Evolutionary conservation across 1,284 basidiomycete species (phyloP), one percentile per base, ranked within the genome.

Genomic region (Cutaneotrichosporon cavernicola): DNA sequence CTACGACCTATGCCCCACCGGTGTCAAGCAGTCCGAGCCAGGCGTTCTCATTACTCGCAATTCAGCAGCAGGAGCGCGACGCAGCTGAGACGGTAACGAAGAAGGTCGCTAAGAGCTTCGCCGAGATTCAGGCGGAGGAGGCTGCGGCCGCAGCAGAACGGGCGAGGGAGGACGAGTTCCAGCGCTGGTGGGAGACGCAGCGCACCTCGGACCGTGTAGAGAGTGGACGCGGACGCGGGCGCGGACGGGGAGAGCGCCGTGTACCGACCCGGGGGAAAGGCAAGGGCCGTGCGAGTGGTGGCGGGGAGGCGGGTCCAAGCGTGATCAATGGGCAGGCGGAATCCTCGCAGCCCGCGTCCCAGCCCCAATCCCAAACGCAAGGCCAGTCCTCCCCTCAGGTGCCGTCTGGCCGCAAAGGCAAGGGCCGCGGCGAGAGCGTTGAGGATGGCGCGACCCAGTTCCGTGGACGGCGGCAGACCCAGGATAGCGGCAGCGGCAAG

Each of bases 91-190:
- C 76, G 70, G 65, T 78, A 1, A 73, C 77, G 10, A 85, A 84
- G 69, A 85, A 85, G 60, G 26, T 34, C 7, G 60, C 69, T 10
- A 86, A 85, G 51, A 89, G 88, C 47, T 80, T 93, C 65, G 81
- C 83, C n/a, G 87, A 93, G 69, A 95, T 95, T 52, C 92, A 94
- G 77, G 86, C 88, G 64, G 91, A 95, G 76, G 92, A 94, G 76
- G 63, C 64, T 22, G 65, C 66, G 2, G 68, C 67, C 1, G 70
- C 75, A 46, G 64, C 67, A 16, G 86, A 82, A 3, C 82, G 83
- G 43, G 85, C 84, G 65, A 83, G 83, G 40, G 91, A 93, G 77
- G 86, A 82, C 2, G 89, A 90, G 63, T 95, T 94, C 74, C 78
- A 93, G 77, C 84, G 83, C 67, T 94, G 91, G 92, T 94, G 92